Conservation (phyloP, 495 filamentous ascomycete species). For the Aspergillus nanangensis region DNA sequence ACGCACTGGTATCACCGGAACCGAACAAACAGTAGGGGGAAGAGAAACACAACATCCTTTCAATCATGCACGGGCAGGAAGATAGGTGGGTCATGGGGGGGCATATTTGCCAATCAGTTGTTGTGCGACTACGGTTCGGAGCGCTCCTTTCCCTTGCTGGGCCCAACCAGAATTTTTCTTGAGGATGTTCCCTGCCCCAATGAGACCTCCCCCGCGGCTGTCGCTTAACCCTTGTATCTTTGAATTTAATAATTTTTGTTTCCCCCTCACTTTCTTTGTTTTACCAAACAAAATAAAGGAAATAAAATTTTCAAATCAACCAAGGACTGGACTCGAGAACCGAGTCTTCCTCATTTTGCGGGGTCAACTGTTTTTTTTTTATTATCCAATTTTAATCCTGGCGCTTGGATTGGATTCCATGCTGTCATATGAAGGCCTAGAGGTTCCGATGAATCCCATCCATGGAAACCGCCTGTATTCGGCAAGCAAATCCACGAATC, state of each 20-base stretch:
- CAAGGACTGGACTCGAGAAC: too few relatives aligned
- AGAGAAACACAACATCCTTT: too few relatives aligned
- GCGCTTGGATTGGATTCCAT: too few relatives aligned
- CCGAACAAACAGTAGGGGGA: constrained; percentile 7
- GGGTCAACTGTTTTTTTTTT: too few relatives aligned
- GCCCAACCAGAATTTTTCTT: constrained; percentile 12
- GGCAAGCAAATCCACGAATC: background rate
- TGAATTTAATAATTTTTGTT: background rate
- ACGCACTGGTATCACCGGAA: constrained; percentile 9
- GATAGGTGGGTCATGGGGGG: background rate
- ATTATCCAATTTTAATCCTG: too few relatives aligned
- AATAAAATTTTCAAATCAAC: too few relatives aligned
- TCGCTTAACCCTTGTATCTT: constrained; percentile 11
- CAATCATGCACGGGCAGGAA: background rate
- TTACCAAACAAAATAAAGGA: too few relatives aligned
- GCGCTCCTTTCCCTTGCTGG: constrained; percentile 22
- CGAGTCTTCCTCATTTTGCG: too few relatives aligned
- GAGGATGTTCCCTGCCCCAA: constrained; percentile 6
- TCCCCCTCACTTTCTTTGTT: background rate
- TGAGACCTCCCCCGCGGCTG: constrained; percentile 7
- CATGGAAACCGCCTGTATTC: background rate
- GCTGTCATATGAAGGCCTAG: too few relatives aligned
- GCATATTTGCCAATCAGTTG: constrained; percentile 7
- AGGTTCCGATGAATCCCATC: too few relatives aligned
- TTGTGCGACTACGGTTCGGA: constrained; percentile 20